Base-by-base conservation (phyloP, 768 basidiomycete genomes). In the Sarcodon aspratus region DNA sequence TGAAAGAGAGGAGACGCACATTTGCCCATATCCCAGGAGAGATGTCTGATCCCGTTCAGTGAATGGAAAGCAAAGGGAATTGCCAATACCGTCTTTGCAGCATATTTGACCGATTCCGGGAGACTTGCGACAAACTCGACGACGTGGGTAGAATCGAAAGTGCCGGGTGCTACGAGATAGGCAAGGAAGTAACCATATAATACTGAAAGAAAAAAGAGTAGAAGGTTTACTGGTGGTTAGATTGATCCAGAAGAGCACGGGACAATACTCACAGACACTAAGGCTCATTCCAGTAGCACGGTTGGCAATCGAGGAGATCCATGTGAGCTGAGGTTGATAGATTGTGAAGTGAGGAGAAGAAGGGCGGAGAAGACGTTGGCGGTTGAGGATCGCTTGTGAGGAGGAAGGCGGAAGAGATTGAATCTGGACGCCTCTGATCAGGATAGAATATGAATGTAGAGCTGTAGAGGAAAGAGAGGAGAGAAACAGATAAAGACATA, bases 341-440 rank as follows among this genome's bases (percentile, higher is more conserved):
- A 99, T 98, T 49, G 92, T 92, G 62, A 92, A 86, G 65, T 97
- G 94, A 8, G 96, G 96, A 59, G 85, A 88, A 53, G 76, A 86
- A 13, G 96, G 95, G n/a, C 96, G 85, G 45, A 72, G 71, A 45
- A 89, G 68, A 54, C 96, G 86, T 65, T 98, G 94, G 55, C 76
- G 66, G 74, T 98, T 95, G 57, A 97, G 72, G 54, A 92, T 85
- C 4, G 70, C 72, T 34, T 69, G 61, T 9, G 71, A 67, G 0
- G 78, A 73, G 0, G 80, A 70, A 1, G 84, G 72, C 1, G 82
- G 70, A 2, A 86, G 54, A 0, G 85, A 82, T 58, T 84, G 65
- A 0, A 79, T 82, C 59, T 87, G 79, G 13, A 88, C 63, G 33
- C 66, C 58, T 48, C 84, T 83, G 37, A 38, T 38, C 37, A 13